phyloP scores from a whole-genome alignment of 495 filamentous ascomycete species.

The Penicillium taxi region DNA sequence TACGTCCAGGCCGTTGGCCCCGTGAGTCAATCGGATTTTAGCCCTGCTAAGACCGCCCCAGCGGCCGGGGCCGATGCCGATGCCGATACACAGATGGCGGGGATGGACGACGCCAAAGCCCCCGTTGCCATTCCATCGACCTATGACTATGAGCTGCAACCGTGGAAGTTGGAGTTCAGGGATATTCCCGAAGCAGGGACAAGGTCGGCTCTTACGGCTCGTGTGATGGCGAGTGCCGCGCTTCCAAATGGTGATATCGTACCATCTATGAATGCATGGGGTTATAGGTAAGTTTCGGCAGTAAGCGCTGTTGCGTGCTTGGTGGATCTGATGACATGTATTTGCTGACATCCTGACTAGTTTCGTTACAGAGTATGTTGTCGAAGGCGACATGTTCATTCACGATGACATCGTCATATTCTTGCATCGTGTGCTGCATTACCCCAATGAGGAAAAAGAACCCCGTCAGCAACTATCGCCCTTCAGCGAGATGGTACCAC shows the following conservation, averaged over 20 bases:
- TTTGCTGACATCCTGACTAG: slow-evolving; percentile 22
- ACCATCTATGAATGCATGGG: slow-evolving; percentile 43
- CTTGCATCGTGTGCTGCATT: slow-evolving; percentile 41
- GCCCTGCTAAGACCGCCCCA: slow-evolving; percentile 7
- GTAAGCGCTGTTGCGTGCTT: slow-evolving; percentile 20
- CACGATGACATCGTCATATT: slow-evolving; percentile 42
- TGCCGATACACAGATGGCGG: slow-evolving; percentile 28
- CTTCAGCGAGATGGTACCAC: slow-evolving; percentile 27
- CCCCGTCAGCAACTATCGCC: slow-evolving; percentile 25
- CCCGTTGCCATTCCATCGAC: not conserved
- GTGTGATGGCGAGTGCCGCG: slow-evolving; percentile 37
- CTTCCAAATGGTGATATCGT: slow-evolving; percentile 39
- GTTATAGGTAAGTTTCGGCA: slow-evolving; percentile 41
- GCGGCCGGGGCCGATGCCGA: slow-evolving; percentile 21
- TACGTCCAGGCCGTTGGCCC: slow-evolving; percentile 44
- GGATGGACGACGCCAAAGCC: slow-evolving; percentile 17
- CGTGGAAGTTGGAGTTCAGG: slow-evolving; percentile 45
- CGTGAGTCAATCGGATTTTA: slow-evolving; percentile 29
- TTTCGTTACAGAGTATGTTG: slow-evolving; percentile 41
- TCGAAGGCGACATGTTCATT: slow-evolving; percentile 43
- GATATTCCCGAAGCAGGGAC: slow-evolving; percentile 47
- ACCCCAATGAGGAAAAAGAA: slow-evolving; percentile 20
- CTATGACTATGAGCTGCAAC: slow-evolving; percentile 36
- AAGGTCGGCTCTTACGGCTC: slow-evolving; percentile 40
- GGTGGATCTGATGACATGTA: slow-evolving; percentile 9